These are phyloP conservation scores for Suillus clintonianus DNA, from an alignment of 768 basidiomycete genomes.

Conservation along the genomic window DNA sequence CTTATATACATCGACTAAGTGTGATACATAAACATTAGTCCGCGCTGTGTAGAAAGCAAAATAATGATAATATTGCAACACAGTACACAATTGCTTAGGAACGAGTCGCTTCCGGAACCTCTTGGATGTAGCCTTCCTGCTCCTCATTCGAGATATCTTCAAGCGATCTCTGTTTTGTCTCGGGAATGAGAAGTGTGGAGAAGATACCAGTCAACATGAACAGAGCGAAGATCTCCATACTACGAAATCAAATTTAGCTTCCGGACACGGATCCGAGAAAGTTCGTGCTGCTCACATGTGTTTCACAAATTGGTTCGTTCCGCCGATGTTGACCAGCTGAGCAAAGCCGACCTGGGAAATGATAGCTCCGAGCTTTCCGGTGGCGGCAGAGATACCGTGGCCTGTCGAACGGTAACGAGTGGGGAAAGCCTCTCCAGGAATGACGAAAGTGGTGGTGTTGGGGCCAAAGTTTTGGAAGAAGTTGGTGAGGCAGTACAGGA, in stretches of 20 bases:
- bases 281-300: conserved; percentile 58
- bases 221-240: conserved; percentile 78
- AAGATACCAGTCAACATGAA: conserved; percentile 87
- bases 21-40: neutral
- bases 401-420: conserved; percentile 87
- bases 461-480: conserved; percentile 92
- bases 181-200: conserved; percentile 79
- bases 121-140: conserved; percentile 57
- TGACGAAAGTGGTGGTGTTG: conserved; percentile 77
- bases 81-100: neutral
- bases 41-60: neutral
- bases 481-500: conserved; percentile 84
- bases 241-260: conserved; percentile 23
- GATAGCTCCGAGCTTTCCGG: conserved; percentile 83
- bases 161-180: conserved; percentile 67
- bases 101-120: no score
- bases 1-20: neutral
- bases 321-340: conserved; percentile 68
- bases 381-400: conserved; percentile 83
- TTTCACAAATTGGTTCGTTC: conserved; percentile 57
- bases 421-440: conserved; percentile 85
- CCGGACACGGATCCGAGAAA: neutral
- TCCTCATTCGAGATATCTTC: conserved; percentile 77
- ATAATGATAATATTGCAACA: neutral
- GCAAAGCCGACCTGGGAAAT: conserved; percentile 78